Evolutionary conservation across 495 filamentous ascomycete species (phyloP).

Genomic region (Annulohypoxylon stygium): DNA sequence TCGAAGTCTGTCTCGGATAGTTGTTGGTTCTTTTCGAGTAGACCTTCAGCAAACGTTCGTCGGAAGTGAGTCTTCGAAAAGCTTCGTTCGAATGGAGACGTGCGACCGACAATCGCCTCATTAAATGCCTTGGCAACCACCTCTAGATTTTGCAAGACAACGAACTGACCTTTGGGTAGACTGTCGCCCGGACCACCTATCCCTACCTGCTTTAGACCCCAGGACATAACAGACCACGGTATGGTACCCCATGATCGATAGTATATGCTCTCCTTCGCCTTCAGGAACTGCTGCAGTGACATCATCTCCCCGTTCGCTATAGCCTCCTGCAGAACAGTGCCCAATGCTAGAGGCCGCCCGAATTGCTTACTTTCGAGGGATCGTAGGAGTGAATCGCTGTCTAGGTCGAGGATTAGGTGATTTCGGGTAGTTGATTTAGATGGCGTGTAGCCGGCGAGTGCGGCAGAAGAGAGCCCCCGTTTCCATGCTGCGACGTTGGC

Average conservation of each 20-base stretch:
- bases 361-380: conserved; percentile 82
- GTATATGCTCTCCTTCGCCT: conserved; percentile 73
- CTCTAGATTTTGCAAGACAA: conserved; percentile 72
- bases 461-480: conserved; percentile 75
- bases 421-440: conserved; percentile 57
- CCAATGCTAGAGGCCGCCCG: conserved; percentile 86
- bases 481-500: conserved; percentile 91
- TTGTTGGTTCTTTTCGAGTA: conserved; percentile 62
- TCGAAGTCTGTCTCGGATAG: conserved; percentile 76
- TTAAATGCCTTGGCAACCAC: conserved; percentile 62
- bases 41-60: conserved; percentile 66
- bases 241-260: conserved; percentile 61
- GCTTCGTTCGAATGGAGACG: conserved; percentile 70
- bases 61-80: conserved; percentile 75
- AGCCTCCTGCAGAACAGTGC: conserved; percentile 83
- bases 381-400: conserved; percentile 72
- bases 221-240: conserved; percentile 71
- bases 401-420: conserved; percentile 73
- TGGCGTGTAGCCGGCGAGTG: conserved; percentile 68
- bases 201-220: conserved; percentile 80
- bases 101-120: conserved; percentile 60
- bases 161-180: conserved; percentile 66
- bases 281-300: conserved; percentile 72
- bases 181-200: conserved; percentile 66
- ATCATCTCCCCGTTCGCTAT: conserved; percentile 75